These are phyloP conservation scores for Alloteropsis angusta DNA, from an alignment of 202 grass and related monocot species.

Conservation along the genomic window DNA sequence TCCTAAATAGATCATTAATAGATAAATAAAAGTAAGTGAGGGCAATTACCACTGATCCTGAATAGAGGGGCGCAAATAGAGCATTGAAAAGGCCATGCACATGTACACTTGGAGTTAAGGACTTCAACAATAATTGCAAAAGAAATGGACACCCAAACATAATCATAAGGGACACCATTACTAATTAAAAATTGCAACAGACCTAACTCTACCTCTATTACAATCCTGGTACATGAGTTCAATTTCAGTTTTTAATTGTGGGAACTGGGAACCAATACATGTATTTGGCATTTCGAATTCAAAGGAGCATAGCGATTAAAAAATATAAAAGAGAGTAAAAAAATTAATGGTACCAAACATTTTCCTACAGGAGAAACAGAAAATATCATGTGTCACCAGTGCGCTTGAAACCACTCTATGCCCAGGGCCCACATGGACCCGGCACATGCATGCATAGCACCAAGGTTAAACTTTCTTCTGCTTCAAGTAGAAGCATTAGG, in stretches of 20 bases:
- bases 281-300: background rate
- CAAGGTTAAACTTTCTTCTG: background rate
- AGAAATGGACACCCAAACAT: background rate
- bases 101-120: conserved; percentile 87
- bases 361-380: conserved; percentile 5
- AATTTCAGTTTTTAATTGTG: background rate
- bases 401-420: too few species aligned
- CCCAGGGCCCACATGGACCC: background rate
- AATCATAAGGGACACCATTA: conserved; percentile 1
- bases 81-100: conserved; percentile 98
- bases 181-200: background rate
- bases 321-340: background rate
- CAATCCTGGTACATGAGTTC: background rate
- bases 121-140: conserved; percentile 19
- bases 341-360: conserved; percentile 1
- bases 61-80: conserved; percentile 85
- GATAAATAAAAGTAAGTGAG: conserved; percentile 1
- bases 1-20: background rate
- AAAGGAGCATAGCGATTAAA: background rate
- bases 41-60: conserved; percentile 74
- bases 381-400: background rate
- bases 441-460: background rate
- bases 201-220: background rate
- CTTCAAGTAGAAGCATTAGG: background rate
- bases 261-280: background rate